These are phyloP conservation scores for Letharia columbiana DNA, from an alignment of 495 filamentous ascomycete species.

Conservation along the genomic window DNA sequence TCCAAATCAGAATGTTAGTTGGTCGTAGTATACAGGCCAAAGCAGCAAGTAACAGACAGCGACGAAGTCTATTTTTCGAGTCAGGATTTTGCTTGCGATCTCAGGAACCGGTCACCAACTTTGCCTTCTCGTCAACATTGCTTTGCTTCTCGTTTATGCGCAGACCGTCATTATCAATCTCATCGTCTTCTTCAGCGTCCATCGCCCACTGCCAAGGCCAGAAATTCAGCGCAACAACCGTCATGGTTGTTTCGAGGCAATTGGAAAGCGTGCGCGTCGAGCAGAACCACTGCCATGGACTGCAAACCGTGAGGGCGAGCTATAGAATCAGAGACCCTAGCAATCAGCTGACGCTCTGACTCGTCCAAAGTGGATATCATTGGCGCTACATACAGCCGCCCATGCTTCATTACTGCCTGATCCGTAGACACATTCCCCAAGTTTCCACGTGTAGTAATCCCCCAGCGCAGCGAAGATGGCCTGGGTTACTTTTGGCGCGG, in stretches of 20 bases:
- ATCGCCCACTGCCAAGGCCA: constrained; percentile 77
- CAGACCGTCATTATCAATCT: constrained; percentile 18
- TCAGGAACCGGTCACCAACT: constrained; percentile 14
- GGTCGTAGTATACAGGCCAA: constrained; percentile 81
- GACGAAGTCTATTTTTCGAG: constrained; percentile 41
- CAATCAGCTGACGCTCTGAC: constrained; percentile 16
- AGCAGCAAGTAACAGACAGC: constrained; percentile 67
- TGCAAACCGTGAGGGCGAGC: constrained; percentile 61
- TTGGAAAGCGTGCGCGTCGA: constrained; percentile 91
- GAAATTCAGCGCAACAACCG: constrained; percentile 63
- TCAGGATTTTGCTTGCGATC: constrained; percentile 15
- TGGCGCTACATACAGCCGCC: constrained; percentile 51
- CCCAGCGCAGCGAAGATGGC: constrained; percentile 66
- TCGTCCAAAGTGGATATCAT: constrained; percentile 13
- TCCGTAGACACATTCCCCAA: constrained; percentile 68
- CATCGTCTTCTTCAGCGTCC: constrained; percentile 21
- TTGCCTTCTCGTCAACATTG: constrained; percentile 22
- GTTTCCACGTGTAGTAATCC: constrained; percentile 85
- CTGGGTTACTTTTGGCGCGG: constrained; percentile 67
- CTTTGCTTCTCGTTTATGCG: constrained; percentile 10
- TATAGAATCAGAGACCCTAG: constrained; percentile 20
- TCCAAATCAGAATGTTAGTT: constrained; percentile 85
- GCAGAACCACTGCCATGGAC: constrained; percentile 96
- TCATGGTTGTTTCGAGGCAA: constrained; percentile 81
- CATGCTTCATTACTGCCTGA: constrained; percentile 51